Conservation (phyloP, 305 asterid genomes). For the Fraxinus albicans region DNA sequence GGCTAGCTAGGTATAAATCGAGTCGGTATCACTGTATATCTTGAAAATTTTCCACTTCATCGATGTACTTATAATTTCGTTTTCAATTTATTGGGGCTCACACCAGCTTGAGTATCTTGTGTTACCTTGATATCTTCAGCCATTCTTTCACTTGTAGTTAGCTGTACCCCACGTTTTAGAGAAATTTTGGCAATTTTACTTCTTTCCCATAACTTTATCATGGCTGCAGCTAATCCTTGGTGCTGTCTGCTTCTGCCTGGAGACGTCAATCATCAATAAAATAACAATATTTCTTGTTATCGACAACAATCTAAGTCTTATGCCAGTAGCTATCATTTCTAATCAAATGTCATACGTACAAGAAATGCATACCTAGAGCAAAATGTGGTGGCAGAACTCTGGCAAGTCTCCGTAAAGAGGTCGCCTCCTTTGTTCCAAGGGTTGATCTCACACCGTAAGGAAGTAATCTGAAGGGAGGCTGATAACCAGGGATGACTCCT, state of each 20-base stretch:
- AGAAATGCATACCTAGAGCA: conserved; percentile 68
- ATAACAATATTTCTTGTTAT: not conserved
- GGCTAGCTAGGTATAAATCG: conserved; percentile 1
- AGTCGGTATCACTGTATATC: not conserved
- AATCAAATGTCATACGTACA: conserved; percentile 17
- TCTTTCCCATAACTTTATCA: conserved; percentile 89
- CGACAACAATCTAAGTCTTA: not conserved
- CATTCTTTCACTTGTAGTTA: conserved; percentile 97
- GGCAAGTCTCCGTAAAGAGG: conserved; percentile 85
- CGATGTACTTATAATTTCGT: not conserved
- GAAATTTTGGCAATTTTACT: conserved; percentile 89
- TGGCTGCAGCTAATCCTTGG: conserved; percentile 92
- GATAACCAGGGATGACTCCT: conserved; percentile 59
- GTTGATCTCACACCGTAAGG: conserved; percentile 89
- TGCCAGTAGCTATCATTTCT: not conserved
- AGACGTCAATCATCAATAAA: conserved; percentile 21
- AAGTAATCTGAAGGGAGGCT: conserved; percentile 84
- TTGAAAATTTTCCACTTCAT: not conserved
- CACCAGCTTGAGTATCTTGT: conserved; percentile 18
- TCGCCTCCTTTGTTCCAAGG: conserved; percentile 66
- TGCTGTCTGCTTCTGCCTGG: conserved; percentile 98
- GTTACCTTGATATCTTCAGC: conserved; percentile 97
- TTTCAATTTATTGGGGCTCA: not conserved
- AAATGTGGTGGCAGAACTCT: conserved; percentile 91
- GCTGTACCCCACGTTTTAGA: conserved; percentile 92